Evolutionary conservation across 805 yeast genomes (phyloP).

Genomic region (Candida arabinofermentans): DNA sequence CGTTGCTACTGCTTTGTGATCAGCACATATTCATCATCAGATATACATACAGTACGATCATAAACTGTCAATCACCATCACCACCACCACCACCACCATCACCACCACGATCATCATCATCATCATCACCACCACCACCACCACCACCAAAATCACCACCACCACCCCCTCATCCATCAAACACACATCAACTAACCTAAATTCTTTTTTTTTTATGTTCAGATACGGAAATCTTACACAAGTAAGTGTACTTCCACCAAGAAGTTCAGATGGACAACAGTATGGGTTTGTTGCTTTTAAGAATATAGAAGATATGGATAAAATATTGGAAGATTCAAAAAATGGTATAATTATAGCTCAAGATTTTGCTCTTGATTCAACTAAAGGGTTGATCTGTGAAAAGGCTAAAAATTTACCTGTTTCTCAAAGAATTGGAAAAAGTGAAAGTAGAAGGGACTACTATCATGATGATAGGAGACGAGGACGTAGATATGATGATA

Average conservation of each 20-base stretch:
- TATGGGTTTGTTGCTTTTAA: conserved; percentile 63
- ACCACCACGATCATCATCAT: neutral
- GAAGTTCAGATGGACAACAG: conserved; percentile 53
- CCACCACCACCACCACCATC: conserved; percentile 9
- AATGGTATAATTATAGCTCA: conserved; percentile 24
- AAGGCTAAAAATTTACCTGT: conserved; percentile 55
- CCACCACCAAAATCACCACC: no score
- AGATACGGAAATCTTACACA: conserved; percentile 56
- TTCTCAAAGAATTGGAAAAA: conserved; percentile 4
- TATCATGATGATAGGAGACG: no score
- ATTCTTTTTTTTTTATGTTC: neutral
- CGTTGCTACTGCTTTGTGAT: no score
- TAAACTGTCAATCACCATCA: conserved; percentile 3
- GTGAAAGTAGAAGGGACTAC: neutral
- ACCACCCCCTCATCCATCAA: no score
- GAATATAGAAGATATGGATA: conserved; percentile 48
- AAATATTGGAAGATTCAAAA: conserved; percentile 43
- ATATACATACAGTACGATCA: no score
- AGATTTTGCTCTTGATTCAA: conserved; percentile 37
- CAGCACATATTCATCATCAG: no score
- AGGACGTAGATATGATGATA: neutral
- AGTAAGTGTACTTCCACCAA: conserved; percentile 61
- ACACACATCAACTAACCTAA: no score
- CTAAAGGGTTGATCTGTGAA: conserved; percentile 44
- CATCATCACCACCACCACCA: neutral